phyloP scores from a whole-genome alignment of 176 grass and related monocot species.

The Eragrostis curvula region DNA sequence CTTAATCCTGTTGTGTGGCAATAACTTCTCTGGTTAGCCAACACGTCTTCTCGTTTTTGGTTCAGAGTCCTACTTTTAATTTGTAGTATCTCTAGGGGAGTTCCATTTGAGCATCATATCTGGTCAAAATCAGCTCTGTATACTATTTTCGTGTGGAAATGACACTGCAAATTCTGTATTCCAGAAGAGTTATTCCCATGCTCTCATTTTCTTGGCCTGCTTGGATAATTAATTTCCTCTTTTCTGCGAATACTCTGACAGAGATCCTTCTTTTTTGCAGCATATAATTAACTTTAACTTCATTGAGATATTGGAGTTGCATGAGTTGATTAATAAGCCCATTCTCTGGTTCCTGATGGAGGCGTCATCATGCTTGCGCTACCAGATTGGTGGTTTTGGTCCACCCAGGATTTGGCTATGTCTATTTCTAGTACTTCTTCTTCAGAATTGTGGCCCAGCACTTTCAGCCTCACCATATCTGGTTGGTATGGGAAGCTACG shows the following conservation, averaged over 20 bases:
- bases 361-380: constrained; percentile 36
- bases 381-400: constrained; percentile 24
- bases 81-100: neutral
- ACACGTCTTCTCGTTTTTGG: neutral
- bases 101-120: neutral
- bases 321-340: constrained; percentile 40
- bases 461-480: constrained; percentile 71
- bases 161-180: neutral
- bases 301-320: constrained; percentile 18
- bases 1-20: neutral
- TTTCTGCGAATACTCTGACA: neutral
- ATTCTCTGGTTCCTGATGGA: constrained; percentile 61
- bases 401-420: constrained; percentile 46
- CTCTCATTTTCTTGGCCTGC: neutral
- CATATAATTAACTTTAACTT: neutral
- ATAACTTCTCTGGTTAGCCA: neutral
- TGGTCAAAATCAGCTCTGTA: neutral
- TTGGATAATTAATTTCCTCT: neutral
- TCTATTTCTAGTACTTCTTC: constrained; percentile 58
- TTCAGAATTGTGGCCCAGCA: constrained; percentile 50
- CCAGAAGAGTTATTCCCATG: neutral
- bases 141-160: constrained; percentile 11
- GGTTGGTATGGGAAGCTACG: constrained; percentile 87
- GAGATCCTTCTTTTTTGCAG: constrained; percentile 32
- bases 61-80: neutral